These are phyloP conservation scores for Hanseniaspora opuntiae DNA, from an alignment of 805 yeast species.

Conservation along the genomic window DNA sequence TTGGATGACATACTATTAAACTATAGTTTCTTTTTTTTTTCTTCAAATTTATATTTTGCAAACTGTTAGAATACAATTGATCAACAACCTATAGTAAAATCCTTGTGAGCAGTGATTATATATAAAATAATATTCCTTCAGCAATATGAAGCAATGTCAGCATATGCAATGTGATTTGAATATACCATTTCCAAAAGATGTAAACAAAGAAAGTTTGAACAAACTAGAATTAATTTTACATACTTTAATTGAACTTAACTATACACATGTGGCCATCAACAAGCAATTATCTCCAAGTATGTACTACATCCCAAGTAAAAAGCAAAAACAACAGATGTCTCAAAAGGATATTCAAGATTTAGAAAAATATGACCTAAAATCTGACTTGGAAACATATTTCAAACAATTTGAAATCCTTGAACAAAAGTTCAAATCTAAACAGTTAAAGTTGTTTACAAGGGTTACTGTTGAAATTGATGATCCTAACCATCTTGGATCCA, in stretches of 20 bases:
- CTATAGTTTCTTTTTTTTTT: too few species aligned
- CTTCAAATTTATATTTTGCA: too few species aligned
- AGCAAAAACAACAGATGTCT: constrained; percentile 27
- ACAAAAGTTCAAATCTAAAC: constrained; percentile 26
- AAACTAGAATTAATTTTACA: constrained; percentile 37
- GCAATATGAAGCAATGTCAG: not conserved
- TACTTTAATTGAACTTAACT: constrained; percentile 49
- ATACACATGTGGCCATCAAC: constrained; percentile 66
- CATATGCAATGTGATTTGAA: constrained; percentile 51
- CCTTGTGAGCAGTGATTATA: too few species aligned
- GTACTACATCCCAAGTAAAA: constrained; percentile 38
- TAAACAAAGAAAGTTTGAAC: constrained; percentile 27
- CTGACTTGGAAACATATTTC: constrained; percentile 3
- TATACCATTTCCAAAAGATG: constrained; percentile 54
- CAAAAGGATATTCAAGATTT: constrained; percentile 16
- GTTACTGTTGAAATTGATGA: constrained; percentile 67
- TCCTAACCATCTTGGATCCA: constrained; percentile 43
- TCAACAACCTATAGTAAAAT: too few species aligned
- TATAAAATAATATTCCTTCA: too few species aligned
- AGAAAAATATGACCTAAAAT: not conserved
- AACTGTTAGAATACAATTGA: too few species aligned
- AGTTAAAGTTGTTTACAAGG: constrained; percentile 47
- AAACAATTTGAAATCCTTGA: constrained; percentile 17
- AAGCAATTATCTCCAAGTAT: constrained; percentile 43
- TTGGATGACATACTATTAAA: too few species aligned